phyloP scores from a whole-genome alignment of 768 basidiomycete species.

The Termitomyces sp. region DNA sequence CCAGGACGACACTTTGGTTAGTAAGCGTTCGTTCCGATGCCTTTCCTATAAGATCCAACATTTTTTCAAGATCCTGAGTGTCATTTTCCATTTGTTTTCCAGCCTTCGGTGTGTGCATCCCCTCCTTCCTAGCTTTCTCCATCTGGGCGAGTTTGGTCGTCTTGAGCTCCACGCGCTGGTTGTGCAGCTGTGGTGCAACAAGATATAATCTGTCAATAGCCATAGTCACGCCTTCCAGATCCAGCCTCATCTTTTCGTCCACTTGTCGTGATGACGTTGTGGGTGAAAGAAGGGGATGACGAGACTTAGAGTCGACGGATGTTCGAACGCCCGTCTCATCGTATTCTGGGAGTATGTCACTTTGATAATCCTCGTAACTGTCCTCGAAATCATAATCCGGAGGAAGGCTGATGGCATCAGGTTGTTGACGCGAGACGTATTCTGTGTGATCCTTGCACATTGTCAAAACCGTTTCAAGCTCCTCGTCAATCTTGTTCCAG shows the following conservation, averaged over 20 bases:
- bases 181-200: slow-evolving; percentile 82
- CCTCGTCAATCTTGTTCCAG: slow-evolving; percentile 70
- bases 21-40: slow-evolving; percentile 62
- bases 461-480: slow-evolving; percentile 61
- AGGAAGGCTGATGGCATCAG: slow-evolving; percentile 30
- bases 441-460: slow-evolving; percentile 61
- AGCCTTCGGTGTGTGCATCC: slow-evolving; percentile 16
- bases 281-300: slow-evolving; percentile 20
- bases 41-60: slow-evolving; percentile 64
- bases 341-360: slow-evolving; percentile 50
- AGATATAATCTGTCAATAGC: slow-evolving; percentile 88
- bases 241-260: slow-evolving; percentile 80
- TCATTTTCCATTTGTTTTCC: slow-evolving; percentile 44
- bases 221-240: slow-evolving; percentile 77
- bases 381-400: slow-evolving; percentile 46
- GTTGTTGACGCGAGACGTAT: slow-evolving; percentile 19
- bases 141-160: slow-evolving; percentile 64
- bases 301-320: slow-evolving; percentile 30
- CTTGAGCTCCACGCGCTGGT: slow-evolving; percentile 91
- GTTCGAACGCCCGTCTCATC: slow-evolving; percentile 36
- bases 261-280: slow-evolving; percentile 18
- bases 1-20: slow-evolving; percentile 66
- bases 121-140: slow-evolving; percentile 58
- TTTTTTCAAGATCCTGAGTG: slow-evolving; percentile 57
- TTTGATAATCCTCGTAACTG: slow-evolving; percentile 28